These are phyloP conservation scores for Blastomyces silverae DNA, from an alignment of 2,329 filamentous ascomycete genomes.

Conservation along the genomic window DNA sequence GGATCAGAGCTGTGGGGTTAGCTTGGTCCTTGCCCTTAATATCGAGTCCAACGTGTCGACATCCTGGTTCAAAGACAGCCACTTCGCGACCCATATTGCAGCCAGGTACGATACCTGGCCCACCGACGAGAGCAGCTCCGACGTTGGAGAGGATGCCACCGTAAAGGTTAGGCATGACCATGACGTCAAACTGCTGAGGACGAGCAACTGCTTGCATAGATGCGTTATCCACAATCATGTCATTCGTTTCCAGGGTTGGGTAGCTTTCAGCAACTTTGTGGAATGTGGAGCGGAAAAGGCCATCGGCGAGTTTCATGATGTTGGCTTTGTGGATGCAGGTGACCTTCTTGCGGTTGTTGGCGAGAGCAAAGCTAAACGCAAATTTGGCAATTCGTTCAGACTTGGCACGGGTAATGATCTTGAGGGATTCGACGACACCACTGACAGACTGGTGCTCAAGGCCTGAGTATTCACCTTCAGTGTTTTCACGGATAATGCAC, in stretches of 20 bases:
- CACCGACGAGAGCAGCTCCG: conserved; percentile 91
- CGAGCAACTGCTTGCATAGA: conserved; percentile 97
- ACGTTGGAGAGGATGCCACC: conserved; percentile 99
- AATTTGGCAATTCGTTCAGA: conserved; percentile 99
- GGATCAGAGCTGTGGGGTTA: conserved; percentile 91
- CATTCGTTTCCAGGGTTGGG: conserved; percentile 89
- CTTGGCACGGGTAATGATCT: conserved; percentile 99
- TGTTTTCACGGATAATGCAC: conserved; percentile 99
- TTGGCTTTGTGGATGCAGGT: conserved; percentile 99
- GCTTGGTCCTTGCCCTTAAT: conserved; percentile 99
- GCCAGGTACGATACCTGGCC: conserved; percentile 91
- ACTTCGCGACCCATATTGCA: conserved; percentile 99
- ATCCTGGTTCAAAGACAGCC: conserved; percentile 96
- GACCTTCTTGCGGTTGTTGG: conserved; percentile 98
- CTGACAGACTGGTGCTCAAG: conserved; percentile 96
- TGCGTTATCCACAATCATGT: conserved; percentile 99
- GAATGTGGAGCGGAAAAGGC: conserved; percentile 97
- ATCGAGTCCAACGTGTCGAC: conserved; percentile 97
- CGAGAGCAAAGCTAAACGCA: conserved; percentile 93
- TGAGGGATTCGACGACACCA: conserved; percentile 97
- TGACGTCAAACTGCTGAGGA: conserved; percentile 97
- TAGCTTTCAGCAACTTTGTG: conserved; percentile 89
- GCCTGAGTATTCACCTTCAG: conserved; percentile 98
- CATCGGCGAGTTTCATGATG: conserved; percentile 99
- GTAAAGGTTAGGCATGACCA: conserved; percentile 99